Evolutionary conservation across 2,329 filamentous ascomycete genomes (phyloP).

Genomic region (Phaeosphaeria sp.): DNA sequence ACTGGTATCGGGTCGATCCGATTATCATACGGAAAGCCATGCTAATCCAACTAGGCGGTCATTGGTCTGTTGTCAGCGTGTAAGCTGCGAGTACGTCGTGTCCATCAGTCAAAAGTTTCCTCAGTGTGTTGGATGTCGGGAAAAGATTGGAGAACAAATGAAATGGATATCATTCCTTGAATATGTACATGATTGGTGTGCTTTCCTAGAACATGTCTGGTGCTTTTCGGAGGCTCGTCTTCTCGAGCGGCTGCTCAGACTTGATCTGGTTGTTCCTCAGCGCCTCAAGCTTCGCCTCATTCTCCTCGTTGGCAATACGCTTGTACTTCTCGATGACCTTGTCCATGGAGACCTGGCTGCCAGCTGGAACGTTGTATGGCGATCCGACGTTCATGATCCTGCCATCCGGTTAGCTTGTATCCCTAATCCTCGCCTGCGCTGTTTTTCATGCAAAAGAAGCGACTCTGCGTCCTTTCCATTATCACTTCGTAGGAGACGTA

Average conservation of each 20-base stretch:
- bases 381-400: conserved; percentile 69
- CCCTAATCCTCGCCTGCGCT: not conserved
- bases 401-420: conserved; percentile 20
- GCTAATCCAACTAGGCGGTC: not conserved
- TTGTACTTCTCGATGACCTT: conserved; percentile 69
- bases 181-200: conserved; percentile 23
- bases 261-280: conserved; percentile 40
- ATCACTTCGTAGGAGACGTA: conserved; percentile 53
- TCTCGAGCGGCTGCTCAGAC: conserved; percentile 40
- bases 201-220: conserved; percentile 19
- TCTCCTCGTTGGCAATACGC: conserved; percentile 62
- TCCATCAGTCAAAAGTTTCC: too few species aligned
- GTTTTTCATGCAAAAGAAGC: not conserved
- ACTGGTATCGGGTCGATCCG: too few species aligned
- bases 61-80: too few species aligned
- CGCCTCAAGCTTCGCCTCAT: conserved; percentile 62
- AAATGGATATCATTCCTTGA: conserved; percentile 31
- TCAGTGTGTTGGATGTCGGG: too few species aligned
- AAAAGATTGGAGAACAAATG: not conserved
- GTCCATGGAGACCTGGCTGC: conserved; percentile 65
- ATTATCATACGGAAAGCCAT: too few species aligned
- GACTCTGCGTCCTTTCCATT: not conserved
- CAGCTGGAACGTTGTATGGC: conserved; percentile 69
- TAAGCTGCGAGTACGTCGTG: too few species aligned
- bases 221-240: conserved; percentile 28